Base-by-base conservation (phyloP, 495 filamentous ascomycete genomes). In the Daldinia concentrica region DNA sequence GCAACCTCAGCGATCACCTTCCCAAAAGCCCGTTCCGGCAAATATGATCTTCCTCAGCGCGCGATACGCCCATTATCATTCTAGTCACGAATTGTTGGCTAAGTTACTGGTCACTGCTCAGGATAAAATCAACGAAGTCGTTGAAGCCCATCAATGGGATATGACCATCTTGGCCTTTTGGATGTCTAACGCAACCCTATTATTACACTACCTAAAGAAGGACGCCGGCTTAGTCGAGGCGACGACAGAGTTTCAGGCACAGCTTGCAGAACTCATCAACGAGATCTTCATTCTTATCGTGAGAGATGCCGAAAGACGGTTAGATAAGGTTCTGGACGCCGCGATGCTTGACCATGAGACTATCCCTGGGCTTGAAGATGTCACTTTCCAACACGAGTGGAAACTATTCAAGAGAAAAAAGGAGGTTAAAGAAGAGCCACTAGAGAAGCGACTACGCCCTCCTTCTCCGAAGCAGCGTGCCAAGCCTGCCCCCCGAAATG, bases 251-350 rank as follows among this genome's bases (percentile, higher is more conserved):
- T 98, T 97, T 67, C 95, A 99, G 79, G 87, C 92, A 43, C 94
- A 98, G 69, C 86, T 99, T 60, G 92, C 94, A 4, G 95, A 99
- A 80, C 84, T 98, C 34, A 93, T 98, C 78, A 98, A 98, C 74
- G 95, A 99, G 77, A 98, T 99, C 32, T 99, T 98, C 77, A 95
- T 98, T 68, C 86, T 98, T n/a, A 97, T 99, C 69, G 97, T 98
- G 66, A 85, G 95, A 71, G 95, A 99, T 78, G 95, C 95, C n/a
- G 96, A 99, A 80, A 86, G 95, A 67, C 89, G 95, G 45, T 93
- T 99, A 86, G 96, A 99, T 80, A 98, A 97, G 79, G 91, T 96
- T 29, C 80, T 99, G 55, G 95, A 98, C 78, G 82, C 87, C 43
- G 93, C 94, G 14, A 95, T 99, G 90, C 86, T 99, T 52, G 95